Percentiles rank a stretch among this genome's conserved stretches.
Evolutionary conservation across 805 yeast genomes (phyloP).

Genomic region (Starmera caribaea): DNA sequence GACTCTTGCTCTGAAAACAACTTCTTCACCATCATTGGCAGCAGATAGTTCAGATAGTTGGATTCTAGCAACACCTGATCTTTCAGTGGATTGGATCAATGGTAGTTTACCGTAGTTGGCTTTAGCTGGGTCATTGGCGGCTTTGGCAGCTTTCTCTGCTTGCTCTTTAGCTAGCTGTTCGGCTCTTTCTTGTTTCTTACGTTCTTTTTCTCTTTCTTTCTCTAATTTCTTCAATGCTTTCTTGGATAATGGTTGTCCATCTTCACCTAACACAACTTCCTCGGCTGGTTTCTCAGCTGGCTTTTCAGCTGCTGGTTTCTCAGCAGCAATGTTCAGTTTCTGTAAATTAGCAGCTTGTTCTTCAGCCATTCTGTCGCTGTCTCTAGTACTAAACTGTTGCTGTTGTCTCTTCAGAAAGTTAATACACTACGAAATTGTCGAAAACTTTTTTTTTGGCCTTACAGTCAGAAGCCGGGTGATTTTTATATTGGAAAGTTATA

Average conservation of each 20-base stretch:
- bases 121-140: conserved; percentile 79
- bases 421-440: no score
- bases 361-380: no score
- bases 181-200: conserved; percentile 88
- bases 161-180: conserved; percentile 83
- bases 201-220: conserved; percentile 86
- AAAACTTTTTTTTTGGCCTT: not conserved
- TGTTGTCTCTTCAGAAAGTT: no score
- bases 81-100: conserved; percentile 64
- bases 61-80: conserved; percentile 58
- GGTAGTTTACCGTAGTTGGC: conserved; percentile 87
- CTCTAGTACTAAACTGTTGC: no score
- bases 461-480: not conserved
- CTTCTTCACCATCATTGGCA: conserved; percentile 61
- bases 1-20: conserved; percentile 86
- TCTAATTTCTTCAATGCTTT: conserved; percentile 92
- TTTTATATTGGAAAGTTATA: not conserved
- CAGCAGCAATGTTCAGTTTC: not conserved
- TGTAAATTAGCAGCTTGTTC: conserved; percentile 1
- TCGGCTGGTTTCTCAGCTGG: not conserved
- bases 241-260: conserved; percentile 79
- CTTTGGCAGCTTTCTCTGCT: conserved; percentile 50
- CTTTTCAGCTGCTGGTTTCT: conserved; percentile 18
- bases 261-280: conserved; percentile 40
- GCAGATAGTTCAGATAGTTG: conserved; percentile 47